Evolutionary conservation across 2,329 filamentous ascomycete genomes (phyloP).

Genomic region (Microdochium trichocladiopsis): DNA sequence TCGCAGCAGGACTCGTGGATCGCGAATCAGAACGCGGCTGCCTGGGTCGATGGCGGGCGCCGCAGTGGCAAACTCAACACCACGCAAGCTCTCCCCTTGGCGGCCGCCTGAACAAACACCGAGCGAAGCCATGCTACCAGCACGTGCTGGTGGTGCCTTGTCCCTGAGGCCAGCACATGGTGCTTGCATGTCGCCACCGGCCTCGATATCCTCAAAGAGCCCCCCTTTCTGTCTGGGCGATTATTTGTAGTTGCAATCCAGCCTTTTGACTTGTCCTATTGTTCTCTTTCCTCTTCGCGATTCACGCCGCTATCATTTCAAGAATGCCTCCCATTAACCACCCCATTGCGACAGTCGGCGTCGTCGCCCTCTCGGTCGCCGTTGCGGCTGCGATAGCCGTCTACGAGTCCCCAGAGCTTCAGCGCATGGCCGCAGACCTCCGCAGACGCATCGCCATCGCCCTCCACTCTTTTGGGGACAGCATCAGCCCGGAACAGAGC

Average conservation of each 20-base stretch:
- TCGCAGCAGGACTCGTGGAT: background rate
- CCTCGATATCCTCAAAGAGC: background rate
- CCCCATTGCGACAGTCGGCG: slow-evolving; percentile 47
- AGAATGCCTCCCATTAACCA: slow-evolving; percentile 52
- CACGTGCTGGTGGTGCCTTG: background rate
- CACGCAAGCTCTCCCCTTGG: slow-evolving; percentile 10
- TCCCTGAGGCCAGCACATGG: background rate
- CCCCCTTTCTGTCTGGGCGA: background rate
- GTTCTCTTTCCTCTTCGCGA: slow-evolving; percentile 2
- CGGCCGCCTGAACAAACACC: background rate
- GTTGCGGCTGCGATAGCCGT: slow-evolving; percentile 52
- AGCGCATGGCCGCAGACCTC: slow-evolving; percentile 53
- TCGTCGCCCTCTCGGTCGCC: slow-evolving; percentile 49
- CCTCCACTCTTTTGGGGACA: slow-evolving; percentile 51
- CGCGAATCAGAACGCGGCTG: slow-evolving; percentile 15
- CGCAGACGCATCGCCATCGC: slow-evolving; percentile 55
- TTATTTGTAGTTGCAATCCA: slow-evolving; percentile 1
- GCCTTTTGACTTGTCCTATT: slow-evolving; percentile 1
- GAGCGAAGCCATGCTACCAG: background rate
- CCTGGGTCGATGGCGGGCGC: slow-evolving; percentile 9
- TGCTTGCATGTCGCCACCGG: no score
- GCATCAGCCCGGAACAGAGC: slow-evolving; percentile 38
- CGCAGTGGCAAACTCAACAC: slow-evolving; percentile 12
- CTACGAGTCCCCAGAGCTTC: slow-evolving; percentile 58
- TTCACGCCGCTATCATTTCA: slow-evolving; percentile 5